Percentiles rank a stretch among this genome's conserved stretches.
Evolutionary conservation across 2,329 filamentous ascomycete species (phyloP).

Genomic region (Talaromyces verruculosus): DNA sequence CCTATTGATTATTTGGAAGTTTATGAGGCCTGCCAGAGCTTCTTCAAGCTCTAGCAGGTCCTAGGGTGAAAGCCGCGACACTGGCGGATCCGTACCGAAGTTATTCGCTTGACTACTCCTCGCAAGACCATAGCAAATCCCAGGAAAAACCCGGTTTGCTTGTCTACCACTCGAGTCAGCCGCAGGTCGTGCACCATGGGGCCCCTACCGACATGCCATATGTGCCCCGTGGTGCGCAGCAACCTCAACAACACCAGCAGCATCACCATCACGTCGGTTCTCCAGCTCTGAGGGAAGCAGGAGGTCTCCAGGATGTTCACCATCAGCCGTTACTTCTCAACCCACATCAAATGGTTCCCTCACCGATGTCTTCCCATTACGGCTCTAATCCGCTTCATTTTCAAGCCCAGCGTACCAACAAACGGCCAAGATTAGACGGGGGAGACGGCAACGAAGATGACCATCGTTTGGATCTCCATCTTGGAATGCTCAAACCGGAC

Average conservation of each 20-base stretch:
- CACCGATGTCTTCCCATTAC: constrained; percentile 39
- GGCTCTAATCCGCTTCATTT: constrained; percentile 35
- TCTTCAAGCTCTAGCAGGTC: constrained; percentile 67
- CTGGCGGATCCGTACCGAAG: constrained; percentile 74
- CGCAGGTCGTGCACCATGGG: constrained; percentile 39
- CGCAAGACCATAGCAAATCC: constrained; percentile 64
- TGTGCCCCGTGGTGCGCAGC: constrained; percentile 34
- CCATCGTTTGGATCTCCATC: constrained; percentile 32
- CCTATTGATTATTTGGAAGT: constrained; percentile 21
- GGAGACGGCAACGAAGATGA: constrained; percentile 32
- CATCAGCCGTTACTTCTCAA: constrained; percentile 35
- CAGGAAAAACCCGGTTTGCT: constrained; percentile 65
- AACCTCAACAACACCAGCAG: constrained; percentile 41
- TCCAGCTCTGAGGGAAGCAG: constrained; percentile 35
- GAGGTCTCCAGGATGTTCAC: constrained; percentile 35
- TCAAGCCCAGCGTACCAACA: constrained; percentile 34
- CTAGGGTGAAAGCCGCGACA: constrained; percentile 69
- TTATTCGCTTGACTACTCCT: constrained; percentile 73
- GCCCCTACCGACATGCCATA: constrained; percentile 36
- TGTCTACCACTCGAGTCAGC: constrained; percentile 57
- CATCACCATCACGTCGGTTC: constrained; percentile 41
- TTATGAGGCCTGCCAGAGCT: constrained; percentile 63
- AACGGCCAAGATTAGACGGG: constrained; percentile 37
- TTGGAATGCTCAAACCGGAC: constrained; percentile 37
- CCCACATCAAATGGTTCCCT: constrained; percentile 36